Evolutionary conservation across 2,329 filamentous ascomycete genomes (phyloP).

Genomic region (Tolypocladium guangdongense): DNA sequence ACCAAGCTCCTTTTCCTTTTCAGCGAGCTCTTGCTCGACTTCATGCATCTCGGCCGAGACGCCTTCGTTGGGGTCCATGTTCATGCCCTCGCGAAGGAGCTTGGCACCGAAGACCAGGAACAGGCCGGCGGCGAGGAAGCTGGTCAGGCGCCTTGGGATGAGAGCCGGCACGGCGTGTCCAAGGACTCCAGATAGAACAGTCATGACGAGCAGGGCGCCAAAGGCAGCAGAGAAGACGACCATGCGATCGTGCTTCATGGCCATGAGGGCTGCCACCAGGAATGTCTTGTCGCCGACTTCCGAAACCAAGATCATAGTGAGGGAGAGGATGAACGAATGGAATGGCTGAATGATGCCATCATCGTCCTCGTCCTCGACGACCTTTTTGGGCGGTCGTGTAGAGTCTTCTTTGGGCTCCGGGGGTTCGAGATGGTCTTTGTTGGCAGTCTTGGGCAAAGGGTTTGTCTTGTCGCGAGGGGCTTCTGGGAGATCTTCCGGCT

Average conservation of each 20-base stretch:
- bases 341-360: slow-evolving; percentile 63
- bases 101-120: slow-evolving; percentile 86
- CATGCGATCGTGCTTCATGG: slow-evolving; percentile 92
- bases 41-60: slow-evolving; percentile 97
- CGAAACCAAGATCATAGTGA: slow-evolving; percentile 95
- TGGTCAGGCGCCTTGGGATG: slow-evolving; percentile 83
- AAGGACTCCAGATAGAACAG: slow-evolving; percentile 80
- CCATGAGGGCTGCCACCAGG: slow-evolving; percentile 93
- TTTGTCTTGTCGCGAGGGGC: slow-evolving; percentile 65
- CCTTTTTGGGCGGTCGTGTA: slow-evolving; percentile 18
- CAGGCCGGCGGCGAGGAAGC: slow-evolving; percentile 70
- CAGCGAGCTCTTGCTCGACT: slow-evolving; percentile 84
- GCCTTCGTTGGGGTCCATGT: slow-evolving; percentile 81
- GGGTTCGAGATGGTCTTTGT: slow-evolving; percentile 52
- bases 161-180: slow-evolving; percentile 87
- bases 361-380: slow-evolving; percentile 25
- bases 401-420: slow-evolving; percentile 8
- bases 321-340: slow-evolving; percentile 84
- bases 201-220: slow-evolving; percentile 85
- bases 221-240: slow-evolving; percentile 95
- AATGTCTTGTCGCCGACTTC: slow-evolving; percentile 99
- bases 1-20: slow-evolving; percentile 74
- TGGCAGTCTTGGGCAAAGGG: slow-evolving; percentile 54
- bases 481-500: slow-evolving; percentile 69
- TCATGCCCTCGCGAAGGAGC: slow-evolving; percentile 74